Conservation (phyloP, 495 filamentous ascomycete species). For the Penicillium ucsense region DNA sequence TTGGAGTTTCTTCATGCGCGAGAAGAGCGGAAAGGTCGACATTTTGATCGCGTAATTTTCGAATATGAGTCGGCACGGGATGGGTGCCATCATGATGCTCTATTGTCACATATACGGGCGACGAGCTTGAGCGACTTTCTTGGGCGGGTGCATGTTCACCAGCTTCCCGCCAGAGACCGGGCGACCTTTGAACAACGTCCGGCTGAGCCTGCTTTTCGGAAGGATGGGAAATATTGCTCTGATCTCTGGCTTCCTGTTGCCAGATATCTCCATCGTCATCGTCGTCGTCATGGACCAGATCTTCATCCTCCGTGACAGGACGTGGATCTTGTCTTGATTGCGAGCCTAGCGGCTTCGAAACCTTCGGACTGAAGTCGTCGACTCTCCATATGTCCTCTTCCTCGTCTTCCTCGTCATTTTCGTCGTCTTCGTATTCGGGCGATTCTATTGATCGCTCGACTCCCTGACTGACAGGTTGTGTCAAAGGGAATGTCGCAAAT, state of each 20-base stretch:
- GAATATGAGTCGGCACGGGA: slow-evolving; percentile 27
- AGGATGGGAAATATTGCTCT: slow-evolving; percentile 19
- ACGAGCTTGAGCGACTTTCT: slow-evolving; percentile 13
- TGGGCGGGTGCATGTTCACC: neutral
- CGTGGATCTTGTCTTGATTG: neutral
- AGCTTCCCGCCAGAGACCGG: slow-evolving; percentile 9
- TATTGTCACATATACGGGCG: slow-evolving; percentile 23
- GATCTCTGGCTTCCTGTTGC: slow-evolving; percentile 35
- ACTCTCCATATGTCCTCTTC: slow-evolving; percentile 9
- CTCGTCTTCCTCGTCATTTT: slow-evolving; percentile 9
- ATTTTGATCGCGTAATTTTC: slow-evolving; percentile 29
- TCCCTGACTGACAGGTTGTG: neutral
- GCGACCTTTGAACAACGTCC: neutral
- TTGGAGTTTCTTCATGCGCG: slow-evolving; percentile 29
- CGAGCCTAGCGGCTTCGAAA: neutral
- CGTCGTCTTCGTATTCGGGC: slow-evolving; percentile 4
- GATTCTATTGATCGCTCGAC: neutral
- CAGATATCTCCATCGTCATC: slow-evolving; percentile 36
- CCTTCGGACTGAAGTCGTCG: neutral
- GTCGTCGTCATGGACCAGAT: slow-evolving; percentile 8
- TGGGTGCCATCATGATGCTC: slow-evolving; percentile 19
- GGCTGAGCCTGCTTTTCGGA: slow-evolving; percentile 6
- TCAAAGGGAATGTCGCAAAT: neutral
- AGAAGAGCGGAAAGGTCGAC: slow-evolving; percentile 30
- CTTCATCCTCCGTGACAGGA: slow-evolving; percentile 3